Conservation (phyloP, 2,329 filamentous ascomycete genomes). For the Pseudocercospora vitis region DNA sequence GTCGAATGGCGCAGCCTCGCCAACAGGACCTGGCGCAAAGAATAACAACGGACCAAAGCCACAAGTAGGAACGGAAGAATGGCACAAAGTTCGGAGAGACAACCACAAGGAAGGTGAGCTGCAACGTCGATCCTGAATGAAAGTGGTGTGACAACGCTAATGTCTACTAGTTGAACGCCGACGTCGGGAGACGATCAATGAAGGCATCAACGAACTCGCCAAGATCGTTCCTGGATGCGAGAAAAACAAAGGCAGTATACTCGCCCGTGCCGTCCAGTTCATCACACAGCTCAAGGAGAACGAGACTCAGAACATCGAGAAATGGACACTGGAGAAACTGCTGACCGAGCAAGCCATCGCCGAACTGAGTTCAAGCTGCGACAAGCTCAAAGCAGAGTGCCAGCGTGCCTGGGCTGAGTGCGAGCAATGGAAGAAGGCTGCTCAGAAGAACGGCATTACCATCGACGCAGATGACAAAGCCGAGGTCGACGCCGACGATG, state of each 20-base stretch:
- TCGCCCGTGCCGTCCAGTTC: slow-evolving; percentile 90
- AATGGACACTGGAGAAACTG: slow-evolving; percentile 89
- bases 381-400: slow-evolving; percentile 79
- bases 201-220: slow-evolving; percentile 95
- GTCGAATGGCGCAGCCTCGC: slow-evolving; percentile 45
- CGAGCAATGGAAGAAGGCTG: slow-evolving; percentile 71
- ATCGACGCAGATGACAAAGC: slow-evolving; percentile 29
- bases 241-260: slow-evolving; percentile 97
- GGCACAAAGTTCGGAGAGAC: slow-evolving; percentile 95
- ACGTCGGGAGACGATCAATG: slow-evolving; percentile 95
- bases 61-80: slow-evolving; percentile 91
- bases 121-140: background rate
- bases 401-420: slow-evolving; percentile 75
- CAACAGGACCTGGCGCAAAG: slow-evolving; percentile 39
- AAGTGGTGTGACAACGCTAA: no score
- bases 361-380: slow-evolving; percentile 82
- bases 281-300: slow-evolving; percentile 94
- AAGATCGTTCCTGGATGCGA: slow-evolving; percentile 98
- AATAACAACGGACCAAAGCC: slow-evolving; percentile 60
- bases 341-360: slow-evolving; percentile 85
- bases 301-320: slow-evolving; percentile 88
- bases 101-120: slow-evolving; percentile 94
- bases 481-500: slow-evolving; percentile 21
- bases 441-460: slow-evolving; percentile 34
- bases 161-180: slow-evolving; percentile 78